Evolutionary conservation across 371 early-diverging fungal genomes (phyloP).

Genomic region (Nematocida sp.): DNA sequence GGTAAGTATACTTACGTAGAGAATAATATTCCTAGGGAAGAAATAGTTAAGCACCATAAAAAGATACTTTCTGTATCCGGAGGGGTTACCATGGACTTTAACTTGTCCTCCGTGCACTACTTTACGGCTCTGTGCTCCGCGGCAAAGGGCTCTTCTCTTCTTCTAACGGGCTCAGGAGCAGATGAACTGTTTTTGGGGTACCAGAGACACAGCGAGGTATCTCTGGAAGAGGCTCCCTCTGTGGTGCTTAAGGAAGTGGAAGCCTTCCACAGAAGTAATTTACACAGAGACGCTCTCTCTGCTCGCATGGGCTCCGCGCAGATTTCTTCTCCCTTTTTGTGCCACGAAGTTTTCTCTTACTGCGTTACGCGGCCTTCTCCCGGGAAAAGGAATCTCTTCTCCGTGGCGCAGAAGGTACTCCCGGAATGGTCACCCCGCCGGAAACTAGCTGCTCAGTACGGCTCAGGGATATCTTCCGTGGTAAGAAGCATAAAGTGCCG

Average conservation of each 20-base stretch:
- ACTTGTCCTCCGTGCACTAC: conserved; percentile 43
- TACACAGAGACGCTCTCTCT: conserved; percentile 40
- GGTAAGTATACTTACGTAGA: neutral
- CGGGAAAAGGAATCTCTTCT: conserved; percentile 8
- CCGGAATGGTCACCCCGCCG: neutral
- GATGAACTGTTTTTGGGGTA: conserved; percentile 51
- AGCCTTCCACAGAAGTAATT: conserved; percentile 9
- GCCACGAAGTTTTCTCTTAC: neutral
- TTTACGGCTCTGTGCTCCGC: conserved; percentile 11
- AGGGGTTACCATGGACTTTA: conserved; percentile 42
- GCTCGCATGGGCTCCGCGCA: neutral
- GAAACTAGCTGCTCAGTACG: conserved; percentile 49
- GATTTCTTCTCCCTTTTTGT: conserved; percentile 23
- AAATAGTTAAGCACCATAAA: conserved; percentile 1
- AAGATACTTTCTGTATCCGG: conserved; percentile 4
- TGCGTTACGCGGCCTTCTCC: neutral
- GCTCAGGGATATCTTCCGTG: conserved; percentile 34
- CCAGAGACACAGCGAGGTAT: conserved; percentile 17
- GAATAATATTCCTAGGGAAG: conserved; percentile 25
- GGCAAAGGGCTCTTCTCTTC: neutral
- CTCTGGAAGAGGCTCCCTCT: neutral
- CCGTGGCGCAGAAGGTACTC: neutral
- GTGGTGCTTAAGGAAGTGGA: conserved; percentile 1
- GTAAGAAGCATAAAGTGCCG: conserved; percentile 37
- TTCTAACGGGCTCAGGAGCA: conserved; percentile 47